A percentile compares a stretch with the other conserved stretches of the same genome.
Conservation (phyloP, 106 monocot species). For the Allium sativum region DNA sequence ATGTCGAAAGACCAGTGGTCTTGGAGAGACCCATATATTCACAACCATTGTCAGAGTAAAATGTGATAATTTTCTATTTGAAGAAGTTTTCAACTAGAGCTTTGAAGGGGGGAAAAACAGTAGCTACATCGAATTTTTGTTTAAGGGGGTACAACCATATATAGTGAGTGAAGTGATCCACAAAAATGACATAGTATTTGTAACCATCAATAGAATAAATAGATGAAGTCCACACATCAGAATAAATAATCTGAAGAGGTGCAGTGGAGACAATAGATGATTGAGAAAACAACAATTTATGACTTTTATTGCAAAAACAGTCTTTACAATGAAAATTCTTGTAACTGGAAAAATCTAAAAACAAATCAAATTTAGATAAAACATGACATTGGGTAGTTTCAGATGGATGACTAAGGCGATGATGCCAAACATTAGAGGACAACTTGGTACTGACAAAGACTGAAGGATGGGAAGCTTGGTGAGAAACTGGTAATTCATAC, state of each 20-base stretch:
- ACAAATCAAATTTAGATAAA: too few relatives aligned
- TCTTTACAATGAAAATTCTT: neutral
- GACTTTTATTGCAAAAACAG: constrained; percentile 8
- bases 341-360: too few relatives aligned
- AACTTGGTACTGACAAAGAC: neutral
- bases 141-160: constrained; percentile 7
- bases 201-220: constrained; percentile 4
- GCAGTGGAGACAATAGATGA: neutral
- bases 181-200: constrained; percentile 10
- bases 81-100: constrained; percentile 1
- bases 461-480: neutral
- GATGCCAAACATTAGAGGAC: neutral
- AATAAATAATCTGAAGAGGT: neutral
- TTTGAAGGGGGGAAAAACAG: neutral
- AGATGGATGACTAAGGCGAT: neutral
- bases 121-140: neutral
- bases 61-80: neutral
- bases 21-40: neutral
- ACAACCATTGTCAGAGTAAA: constrained; percentile 6
- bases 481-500: neutral
- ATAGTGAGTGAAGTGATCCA: neutral
- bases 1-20: neutral
- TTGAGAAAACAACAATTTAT: neutral
- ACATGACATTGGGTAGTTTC: too few relatives aligned
- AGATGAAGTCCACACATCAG: neutral